Base-by-base conservation (phyloP, 176 grass and related monocot genomes). In the Triticum timopheevii region DNA sequence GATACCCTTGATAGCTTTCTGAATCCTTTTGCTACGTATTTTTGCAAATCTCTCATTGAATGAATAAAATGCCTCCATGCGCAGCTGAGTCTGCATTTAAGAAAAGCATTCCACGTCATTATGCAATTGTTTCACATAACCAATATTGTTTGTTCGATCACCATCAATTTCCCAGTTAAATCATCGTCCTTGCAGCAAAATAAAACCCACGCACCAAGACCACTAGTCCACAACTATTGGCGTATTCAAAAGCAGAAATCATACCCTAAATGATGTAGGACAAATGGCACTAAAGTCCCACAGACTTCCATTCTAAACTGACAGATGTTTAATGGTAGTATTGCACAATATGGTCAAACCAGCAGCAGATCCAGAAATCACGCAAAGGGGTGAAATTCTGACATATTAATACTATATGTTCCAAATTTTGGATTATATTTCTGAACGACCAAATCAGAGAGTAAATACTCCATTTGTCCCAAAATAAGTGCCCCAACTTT, bases 31-130 rank as follows among this genome's bases (percentile, higher is more conserved):
- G 80, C 96, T 98, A 77, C 93, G 93, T 73, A 98, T 94, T 92
- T 98, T 98, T 54, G 96, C 93, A 85, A 98, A 98, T 85, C 93
- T 94, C 92, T 98, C 96, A 6, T 98, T 98, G 88, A 96, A 98
- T 62, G 92, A 91, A 86, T 96, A 98, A 91, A 98, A 98, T 54
- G 96, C 88, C 35, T 98, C 96, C 77, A 98, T 81, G 64, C 92
- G 86, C 76, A 98, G 52, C 82, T 98, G 96, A 76, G 96, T 96
- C 96, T 98, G 90, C 68, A 95, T 82, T 65, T 50, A 54, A 86
- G 34, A 77, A 85, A 93, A 88, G 0, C 36, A 73, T 67, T 59
- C 63, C 50, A 65, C n/a, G 65, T 83, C 64, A 77, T 80, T 83
- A 79, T 65, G 13, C 73, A 61, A 88, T 70, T 25, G 67, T 69